Evolutionary conservation across 2,329 filamentous ascomycete genomes (phyloP).

Genomic region (Neonectria sp.): DNA sequence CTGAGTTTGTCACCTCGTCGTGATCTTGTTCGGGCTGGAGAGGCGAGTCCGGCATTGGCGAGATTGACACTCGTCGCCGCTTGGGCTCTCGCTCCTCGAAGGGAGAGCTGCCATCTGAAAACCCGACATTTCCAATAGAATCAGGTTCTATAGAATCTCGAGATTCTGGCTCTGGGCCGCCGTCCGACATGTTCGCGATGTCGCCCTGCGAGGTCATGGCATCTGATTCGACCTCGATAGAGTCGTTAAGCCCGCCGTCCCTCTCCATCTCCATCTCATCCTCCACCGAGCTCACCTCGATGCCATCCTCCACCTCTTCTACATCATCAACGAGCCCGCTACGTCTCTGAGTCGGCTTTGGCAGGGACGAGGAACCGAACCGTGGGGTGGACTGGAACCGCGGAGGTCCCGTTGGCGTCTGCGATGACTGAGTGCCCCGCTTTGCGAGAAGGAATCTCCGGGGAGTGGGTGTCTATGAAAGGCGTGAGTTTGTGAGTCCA

Average conservation of each 20-base stretch:
- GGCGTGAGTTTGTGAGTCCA: conserved; percentile 3
- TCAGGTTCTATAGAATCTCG: conserved; percentile 26
- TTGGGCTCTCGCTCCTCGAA: conserved; percentile 44
- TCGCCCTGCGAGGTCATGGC: conserved; percentile 36
- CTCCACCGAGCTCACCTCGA: conserved; percentile 25
- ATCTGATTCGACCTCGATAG: conserved; percentile 50
- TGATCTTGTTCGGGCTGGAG: conserved; percentile 18
- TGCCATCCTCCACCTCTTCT: conserved; percentile 47
- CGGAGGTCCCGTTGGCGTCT: conserved; percentile 49
- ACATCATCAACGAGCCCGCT: conserved; percentile 52
- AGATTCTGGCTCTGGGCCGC: conserved; percentile 13
- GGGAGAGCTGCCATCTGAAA: conserved; percentile 21
- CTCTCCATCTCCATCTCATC: conserved; percentile 16
- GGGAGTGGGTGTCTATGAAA: conserved; percentile 56
- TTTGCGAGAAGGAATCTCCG: conserved; percentile 57
- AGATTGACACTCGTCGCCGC: conserved; percentile 49
- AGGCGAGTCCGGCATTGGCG: conserved; percentile 39
- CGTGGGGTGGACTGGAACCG: conserved; percentile 57
- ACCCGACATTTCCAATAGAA: conserved; percentile 16
- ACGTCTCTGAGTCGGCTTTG: conserved; percentile 48
- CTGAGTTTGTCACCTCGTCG: conserved; percentile 1
- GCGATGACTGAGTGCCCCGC: conserved; percentile 50
- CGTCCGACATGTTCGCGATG: conserved; percentile 15
- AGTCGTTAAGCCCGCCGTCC: conserved; percentile 38
- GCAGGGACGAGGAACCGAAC: conserved; percentile 54